phyloP scores from a whole-genome alignment of 352 stramenopile genomes.

The Pythium pyrilobum region DNA sequence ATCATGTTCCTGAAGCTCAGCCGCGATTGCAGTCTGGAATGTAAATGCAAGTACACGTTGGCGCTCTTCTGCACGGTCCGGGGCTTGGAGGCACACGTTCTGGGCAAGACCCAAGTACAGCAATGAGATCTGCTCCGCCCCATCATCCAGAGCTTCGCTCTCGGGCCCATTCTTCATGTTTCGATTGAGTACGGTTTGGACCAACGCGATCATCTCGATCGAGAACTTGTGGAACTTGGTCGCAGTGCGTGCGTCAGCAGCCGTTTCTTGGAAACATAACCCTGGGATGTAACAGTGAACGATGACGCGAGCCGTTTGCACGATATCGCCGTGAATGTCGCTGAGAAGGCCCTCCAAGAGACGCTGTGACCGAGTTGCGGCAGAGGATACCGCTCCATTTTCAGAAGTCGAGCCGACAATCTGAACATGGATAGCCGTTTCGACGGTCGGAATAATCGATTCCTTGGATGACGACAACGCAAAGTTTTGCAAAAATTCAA shows the following conservation, averaged over 20 bases:
- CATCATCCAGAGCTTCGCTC: slow-evolving; percentile 25
- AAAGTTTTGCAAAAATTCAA: slow-evolving; percentile 50
- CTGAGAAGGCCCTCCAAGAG: slow-evolving; percentile 44
- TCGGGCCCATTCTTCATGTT: not conserved
- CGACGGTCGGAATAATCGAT: slow-evolving; percentile 71
- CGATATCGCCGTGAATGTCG: slow-evolving; percentile 43
- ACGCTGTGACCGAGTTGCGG: slow-evolving; percentile 34
- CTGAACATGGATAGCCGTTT: slow-evolving; percentile 57
- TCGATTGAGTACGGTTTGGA: slow-evolving; percentile 23
- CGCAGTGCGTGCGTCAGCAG: slow-evolving; percentile 40
- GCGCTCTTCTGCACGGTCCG: slow-evolving; percentile 64
- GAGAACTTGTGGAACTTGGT: slow-evolving; percentile 66
- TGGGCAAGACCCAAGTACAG: slow-evolving; percentile 50
- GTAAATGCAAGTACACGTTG: slow-evolving; percentile 56
- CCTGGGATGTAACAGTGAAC: slow-evolving; percentile 72
- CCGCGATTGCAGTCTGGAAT: slow-evolving; percentile 30
- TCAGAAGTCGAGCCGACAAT: slow-evolving; percentile 31
- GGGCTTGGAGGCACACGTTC: slow-evolving; percentile 72
- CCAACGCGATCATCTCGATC: slow-evolving; percentile 40
- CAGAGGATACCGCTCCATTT: slow-evolving; percentile 28
- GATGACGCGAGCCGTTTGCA: slow-evolving; percentile 51
- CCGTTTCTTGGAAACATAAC: slow-evolving; percentile 58
- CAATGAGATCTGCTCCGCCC: slow-evolving; percentile 17
- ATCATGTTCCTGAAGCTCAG: slow-evolving; percentile 49
- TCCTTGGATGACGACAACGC: slow-evolving; percentile 62